phyloP scores from a whole-genome alignment of 805 yeast genomes.

The Clavispora carvajalis region DNA sequence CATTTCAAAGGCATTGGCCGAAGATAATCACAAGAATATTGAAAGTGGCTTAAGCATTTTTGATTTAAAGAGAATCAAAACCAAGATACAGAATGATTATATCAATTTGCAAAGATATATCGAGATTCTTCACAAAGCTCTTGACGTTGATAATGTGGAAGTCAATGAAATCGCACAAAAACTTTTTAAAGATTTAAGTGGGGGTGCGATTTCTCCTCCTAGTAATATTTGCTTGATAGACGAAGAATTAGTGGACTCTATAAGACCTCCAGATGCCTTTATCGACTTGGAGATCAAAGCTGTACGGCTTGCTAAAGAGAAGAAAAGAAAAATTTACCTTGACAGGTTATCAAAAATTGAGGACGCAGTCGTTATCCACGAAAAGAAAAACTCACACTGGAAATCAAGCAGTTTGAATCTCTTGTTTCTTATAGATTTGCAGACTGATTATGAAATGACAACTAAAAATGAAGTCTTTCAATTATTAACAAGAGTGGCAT shows the following conservation, averaged over 20 bases:
- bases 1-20: constrained; percentile 45
- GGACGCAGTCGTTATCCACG: constrained; percentile 22
- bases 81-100: constrained; percentile 54
- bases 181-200: constrained; percentile 35
- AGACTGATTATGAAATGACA: constrained; percentile 47
- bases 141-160: constrained; percentile 50
- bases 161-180: constrained; percentile 51
- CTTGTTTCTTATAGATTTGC: constrained; percentile 47
- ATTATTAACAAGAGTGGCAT: constrained; percentile 42
- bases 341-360: constrained; percentile 41
- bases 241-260: constrained; percentile 32
- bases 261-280: constrained; percentile 58
- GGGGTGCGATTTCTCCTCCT: constrained; percentile 26
- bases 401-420: constrained; percentile 45
- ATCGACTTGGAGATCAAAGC: constrained; percentile 56
- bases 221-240: constrained; percentile 47
- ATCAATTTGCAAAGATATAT: constrained; percentile 45
- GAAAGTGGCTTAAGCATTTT: constrained; percentile 63
- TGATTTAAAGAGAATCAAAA: constrained; percentile 50
- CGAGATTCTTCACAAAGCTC: constrained; percentile 47
- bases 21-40: constrained; percentile 47
- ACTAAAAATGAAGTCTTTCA: constrained; percentile 35
- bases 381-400: constrained; percentile 47
- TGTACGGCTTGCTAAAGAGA: constrained; percentile 57
- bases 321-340: constrained; percentile 43